Evolutionary conservation across 1,284 basidiomycete genomes (phyloP), one percentile per base, ranked within the genome.

Genomic region (Boletus nobilissimus): DNA sequence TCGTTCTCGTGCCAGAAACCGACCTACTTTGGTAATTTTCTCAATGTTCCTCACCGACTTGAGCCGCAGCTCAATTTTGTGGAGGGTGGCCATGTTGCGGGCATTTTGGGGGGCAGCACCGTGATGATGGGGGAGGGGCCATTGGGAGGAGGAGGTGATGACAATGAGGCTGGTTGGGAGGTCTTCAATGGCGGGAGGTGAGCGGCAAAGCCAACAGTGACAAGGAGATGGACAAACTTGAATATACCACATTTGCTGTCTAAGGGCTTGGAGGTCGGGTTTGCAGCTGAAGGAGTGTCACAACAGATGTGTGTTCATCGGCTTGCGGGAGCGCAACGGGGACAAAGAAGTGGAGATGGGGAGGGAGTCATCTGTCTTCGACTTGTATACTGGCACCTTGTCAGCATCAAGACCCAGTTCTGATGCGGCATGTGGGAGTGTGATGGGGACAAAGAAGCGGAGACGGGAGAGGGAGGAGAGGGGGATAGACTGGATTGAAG

Each of bases 1-100:
- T 22, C 70, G 7, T 29, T 22, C 40, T 24, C 38, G 36, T n/a
- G 60, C 46, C 66, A 64, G 51, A 76, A 29, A 38, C 66, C n/a
- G 69, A 88, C 93, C 78, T 84, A 97, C 96, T 91, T 98, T 97
- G 81, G 97, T 99, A 90, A 98, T 99, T 95, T 99, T 98, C 92
- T 98, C 96, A 86, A 98, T 98, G 90, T 98, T 99, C 87, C 92
- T 92, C 86, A 99, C 98, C 76, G 97, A 98, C 93, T 99, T 99
- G 88, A 97, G 92, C 82, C 98, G 95, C 87, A 96, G 89, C 90
- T 99, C 98, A 85, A 99, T 96, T 90, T 99, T 98, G 85, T 97
- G 95, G 82, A 99, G 94, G 77, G 98, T 99, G 70, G 97, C 97
- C 96, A 97, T 97, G 87, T 97, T 97, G 82, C 94, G 92, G 82